Percentiles rank a stretch among this genome's conserved stretches.
Evolutionary conservation across 1,284 basidiomycete genomes (phyloP).

Genomic region (Pseudozyma pruni): DNA sequence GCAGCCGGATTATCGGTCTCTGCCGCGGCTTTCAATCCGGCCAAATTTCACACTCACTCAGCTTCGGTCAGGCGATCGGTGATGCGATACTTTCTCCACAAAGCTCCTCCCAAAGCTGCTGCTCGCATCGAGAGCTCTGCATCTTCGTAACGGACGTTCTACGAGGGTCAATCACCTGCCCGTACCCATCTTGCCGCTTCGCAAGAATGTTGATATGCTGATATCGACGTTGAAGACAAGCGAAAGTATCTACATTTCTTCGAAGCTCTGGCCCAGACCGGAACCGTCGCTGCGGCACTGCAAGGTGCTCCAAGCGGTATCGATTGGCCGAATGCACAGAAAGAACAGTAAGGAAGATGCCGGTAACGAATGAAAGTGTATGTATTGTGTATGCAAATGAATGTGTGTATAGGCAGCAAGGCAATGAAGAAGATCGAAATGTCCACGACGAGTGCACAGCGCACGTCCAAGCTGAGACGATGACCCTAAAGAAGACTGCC

Average conservation of each 20-base stretch:
- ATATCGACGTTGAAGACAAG: too few species aligned
- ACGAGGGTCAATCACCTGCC: too few species aligned
- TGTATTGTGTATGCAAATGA: conserved; percentile 1
- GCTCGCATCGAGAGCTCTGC: too few species aligned
- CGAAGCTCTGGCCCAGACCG: conserved; percentile 5
- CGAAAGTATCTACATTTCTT: too few species aligned
- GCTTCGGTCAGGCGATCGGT: not conserved
- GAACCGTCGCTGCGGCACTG: not conserved
- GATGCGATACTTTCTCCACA: not conserved
- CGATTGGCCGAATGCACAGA: not conserved
- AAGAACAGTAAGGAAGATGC: not conserved
- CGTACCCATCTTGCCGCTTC: too few species aligned
- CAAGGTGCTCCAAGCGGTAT: not conserved
- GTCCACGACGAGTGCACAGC: too few species aligned
- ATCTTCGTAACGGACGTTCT: too few species aligned
- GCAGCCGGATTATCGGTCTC: conserved; percentile 8
- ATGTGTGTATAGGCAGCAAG: too few species aligned
- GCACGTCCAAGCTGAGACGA: too few species aligned
- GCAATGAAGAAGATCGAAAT: conserved; percentile 2
- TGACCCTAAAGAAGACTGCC: too few species aligned
- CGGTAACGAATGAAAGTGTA: not conserved
- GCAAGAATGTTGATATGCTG: too few species aligned
- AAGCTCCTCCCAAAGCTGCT: not conserved
- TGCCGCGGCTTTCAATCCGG: conserved; percentile 21
- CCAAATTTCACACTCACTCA: conserved; percentile 11